Percentiles rank a stretch among this genome's conserved stretches.
Conservation (phyloP, 805 yeast species). For the Candida sphagnicola region DNA sequence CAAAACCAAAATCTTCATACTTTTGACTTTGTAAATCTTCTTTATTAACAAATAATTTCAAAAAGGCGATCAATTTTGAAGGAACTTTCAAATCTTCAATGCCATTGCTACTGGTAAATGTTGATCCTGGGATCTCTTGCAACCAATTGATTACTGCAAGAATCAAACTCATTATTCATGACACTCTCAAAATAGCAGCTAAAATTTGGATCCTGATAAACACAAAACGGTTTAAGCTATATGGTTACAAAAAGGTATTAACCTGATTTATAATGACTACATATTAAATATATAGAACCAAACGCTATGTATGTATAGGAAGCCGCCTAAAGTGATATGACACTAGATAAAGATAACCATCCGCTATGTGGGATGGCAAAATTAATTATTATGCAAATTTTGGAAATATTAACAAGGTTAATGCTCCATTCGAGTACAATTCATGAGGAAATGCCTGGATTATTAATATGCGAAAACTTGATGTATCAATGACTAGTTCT, state of each 20-base stretch:
- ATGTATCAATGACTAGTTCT: constrained; percentile 7
- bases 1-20: constrained; percentile 1
- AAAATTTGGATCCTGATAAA: no score
- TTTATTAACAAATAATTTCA: constrained; percentile 11
- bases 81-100: constrained; percentile 13
- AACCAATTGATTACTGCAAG: constrained; percentile 20
- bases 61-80: constrained; percentile 9
- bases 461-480: neutral
- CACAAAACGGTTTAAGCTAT: no score
- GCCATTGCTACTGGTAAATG: constrained; percentile 7
- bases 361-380: no score
- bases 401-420: neutral
- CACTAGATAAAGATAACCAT: no score
- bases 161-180: constrained; percentile 8
- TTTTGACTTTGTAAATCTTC: constrained; percentile 11
- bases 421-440: no score
- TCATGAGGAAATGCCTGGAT: no score
- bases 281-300: no score
- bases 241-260: no score
- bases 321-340: no score
- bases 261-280: no score
- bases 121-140: constrained; percentile 17
- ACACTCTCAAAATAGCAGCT: no score
- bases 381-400: neutral
- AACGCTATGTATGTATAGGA: no score